Percentiles rank a stretch among this genome's conserved stretches.
phyloP scores from a whole-genome alignment of 2,329 filamentous ascomycete species.

The Ceratocystis diversiconidia region DNA sequence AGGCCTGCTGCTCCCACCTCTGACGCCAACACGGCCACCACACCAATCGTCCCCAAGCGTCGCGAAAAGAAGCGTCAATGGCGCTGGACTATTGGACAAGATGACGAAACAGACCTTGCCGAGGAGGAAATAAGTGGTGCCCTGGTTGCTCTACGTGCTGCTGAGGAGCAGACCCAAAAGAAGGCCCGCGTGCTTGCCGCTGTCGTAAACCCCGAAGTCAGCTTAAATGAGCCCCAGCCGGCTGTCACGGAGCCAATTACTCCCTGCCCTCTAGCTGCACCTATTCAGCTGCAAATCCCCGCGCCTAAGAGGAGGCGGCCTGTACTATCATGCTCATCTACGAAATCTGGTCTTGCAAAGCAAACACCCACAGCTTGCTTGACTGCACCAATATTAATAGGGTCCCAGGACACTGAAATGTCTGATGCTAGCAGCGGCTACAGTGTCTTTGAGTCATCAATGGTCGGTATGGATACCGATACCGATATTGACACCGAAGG shows the following conservation, averaged over 20 bases:
- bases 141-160: conserved; percentile 29
- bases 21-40: background rate
- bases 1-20: conserved; percentile 27
- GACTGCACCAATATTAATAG: background rate
- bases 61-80: conserved; percentile 49
- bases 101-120: conserved; percentile 24
- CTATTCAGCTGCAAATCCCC: conserved; percentile 7
- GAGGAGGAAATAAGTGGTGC: conserved; percentile 32
- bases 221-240: background rate
- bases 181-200: conserved; percentile 11
- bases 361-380: background rate
- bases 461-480: conserved; percentile 17
- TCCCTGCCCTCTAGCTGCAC: background rate
- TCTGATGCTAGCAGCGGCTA: conserved; percentile 11
- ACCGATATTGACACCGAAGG: conserved; percentile 18
- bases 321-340: background rate
- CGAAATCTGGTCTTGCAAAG: background rate
- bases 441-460: conserved; percentile 6
- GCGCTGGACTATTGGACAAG: conserved; percentile 51
- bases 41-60: conserved; percentile 25
- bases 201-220: background rate
- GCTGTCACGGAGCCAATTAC: background rate
- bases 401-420: conserved; percentile 3
- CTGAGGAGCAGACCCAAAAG: conserved; percentile 22
- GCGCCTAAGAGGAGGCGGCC: background rate